These are phyloP conservation scores for Fraxinus xanthoxyloides DNA, from an alignment of 305 asterid genomes.

Conservation along the genomic window DNA sequence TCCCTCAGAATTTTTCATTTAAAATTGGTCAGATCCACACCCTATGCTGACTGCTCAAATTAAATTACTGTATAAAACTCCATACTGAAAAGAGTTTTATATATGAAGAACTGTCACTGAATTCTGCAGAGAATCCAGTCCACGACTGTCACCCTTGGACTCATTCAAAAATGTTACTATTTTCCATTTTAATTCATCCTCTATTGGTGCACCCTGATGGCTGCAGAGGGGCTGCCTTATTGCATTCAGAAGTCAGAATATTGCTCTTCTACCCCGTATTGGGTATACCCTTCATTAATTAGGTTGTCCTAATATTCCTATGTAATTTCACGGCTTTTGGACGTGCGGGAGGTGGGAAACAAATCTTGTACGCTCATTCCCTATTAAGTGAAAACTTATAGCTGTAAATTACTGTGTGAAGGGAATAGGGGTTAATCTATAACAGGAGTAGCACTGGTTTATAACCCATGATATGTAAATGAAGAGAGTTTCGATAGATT, in stretches of 20 bases:
- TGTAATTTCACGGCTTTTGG: neutral
- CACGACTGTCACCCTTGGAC: constrained; percentile 23
- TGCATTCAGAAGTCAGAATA: neutral
- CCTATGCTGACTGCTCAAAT: neutral
- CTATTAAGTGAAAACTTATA: neutral
- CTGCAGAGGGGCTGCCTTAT: neutral
- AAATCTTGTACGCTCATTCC: neutral
- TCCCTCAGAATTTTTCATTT: neutral
- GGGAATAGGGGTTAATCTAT: neutral
- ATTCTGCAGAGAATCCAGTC: constrained; percentile 25
- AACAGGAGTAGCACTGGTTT: neutral
- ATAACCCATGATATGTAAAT: neutral
- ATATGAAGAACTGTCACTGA: constrained; percentile 24
- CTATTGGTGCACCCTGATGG: neutral
- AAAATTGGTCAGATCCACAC: neutral
- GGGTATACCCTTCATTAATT: neutral
- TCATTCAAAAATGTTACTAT: neutral
- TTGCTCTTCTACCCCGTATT: neutral
- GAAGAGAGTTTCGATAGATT: neutral
- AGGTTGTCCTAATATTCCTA: neutral
- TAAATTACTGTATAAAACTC: neutral
- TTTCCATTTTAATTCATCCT: neutral
- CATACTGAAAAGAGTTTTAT: neutral
- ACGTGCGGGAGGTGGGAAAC: neutral
- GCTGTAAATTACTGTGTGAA: neutral